Conservation (phyloP, 2,329 filamentous ascomycete genomes). For the Penicillium sp. region DNA sequence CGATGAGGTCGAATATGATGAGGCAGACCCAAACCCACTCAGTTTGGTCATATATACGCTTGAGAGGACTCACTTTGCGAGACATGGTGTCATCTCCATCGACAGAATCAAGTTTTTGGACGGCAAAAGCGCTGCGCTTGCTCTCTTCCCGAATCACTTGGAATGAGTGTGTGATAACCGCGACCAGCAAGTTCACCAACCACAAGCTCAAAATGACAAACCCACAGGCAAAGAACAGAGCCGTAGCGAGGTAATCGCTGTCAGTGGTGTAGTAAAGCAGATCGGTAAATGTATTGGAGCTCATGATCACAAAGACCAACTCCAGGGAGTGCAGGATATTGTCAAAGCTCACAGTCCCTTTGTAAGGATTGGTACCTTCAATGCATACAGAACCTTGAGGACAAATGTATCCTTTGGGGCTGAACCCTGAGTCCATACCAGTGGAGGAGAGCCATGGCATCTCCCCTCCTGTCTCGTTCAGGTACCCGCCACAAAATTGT, state of each 20-base stretch:
- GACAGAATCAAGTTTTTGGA: constrained; percentile 52
- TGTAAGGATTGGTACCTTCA: constrained; percentile 68
- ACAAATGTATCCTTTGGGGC: constrained; percentile 74
- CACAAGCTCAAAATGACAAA: constrained; percentile 92
- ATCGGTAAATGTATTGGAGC: constrained; percentile 91
- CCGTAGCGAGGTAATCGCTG: constrained; percentile 79
- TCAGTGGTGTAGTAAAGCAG: constrained; percentile 88
- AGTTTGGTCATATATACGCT: constrained; percentile 65
- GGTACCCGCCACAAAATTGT: constrained; percentile 78
- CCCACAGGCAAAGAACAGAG: constrained; percentile 61
- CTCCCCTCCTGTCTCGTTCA: constrained; percentile 50
- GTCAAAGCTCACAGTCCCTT: constrained; percentile 84
- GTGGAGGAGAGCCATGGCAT: constrained; percentile 62
- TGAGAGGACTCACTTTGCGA: constrained; percentile 45
- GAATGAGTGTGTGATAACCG: constrained; percentile 96
- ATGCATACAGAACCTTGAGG: constrained; percentile 75
- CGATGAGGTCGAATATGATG: constrained; percentile 71
- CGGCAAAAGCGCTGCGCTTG: constrained; percentile 83
- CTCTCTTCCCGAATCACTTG: constrained; percentile 97
- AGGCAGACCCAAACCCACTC: constrained; percentile 68
- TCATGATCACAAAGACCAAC: constrained; percentile 96
- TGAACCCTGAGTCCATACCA: constrained; percentile 44
- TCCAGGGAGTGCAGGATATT: constrained; percentile 87
- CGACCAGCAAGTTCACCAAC: constrained; percentile 88
- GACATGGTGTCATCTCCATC: constrained; percentile 31